These are phyloP conservation scores for Rubroboletus pulcherrimus DNA, from an alignment of 768 basidiomycete genomes.

Conservation along the genomic window DNA sequence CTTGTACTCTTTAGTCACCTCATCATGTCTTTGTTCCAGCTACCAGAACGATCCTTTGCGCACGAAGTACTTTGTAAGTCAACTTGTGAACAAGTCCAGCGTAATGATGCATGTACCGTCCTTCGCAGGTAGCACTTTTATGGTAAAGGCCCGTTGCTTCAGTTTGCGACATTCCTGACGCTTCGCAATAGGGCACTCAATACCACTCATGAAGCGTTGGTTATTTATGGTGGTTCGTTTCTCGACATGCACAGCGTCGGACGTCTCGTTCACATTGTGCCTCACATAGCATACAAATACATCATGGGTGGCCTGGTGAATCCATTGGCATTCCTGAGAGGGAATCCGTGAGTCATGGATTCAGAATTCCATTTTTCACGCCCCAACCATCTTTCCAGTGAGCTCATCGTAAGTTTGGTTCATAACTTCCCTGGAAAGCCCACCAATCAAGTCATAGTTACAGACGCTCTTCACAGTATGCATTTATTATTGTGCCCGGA, in stretches of 20 bases:
- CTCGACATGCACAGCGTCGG: not conserved
- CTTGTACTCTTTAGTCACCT: not conserved
- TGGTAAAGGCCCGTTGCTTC: not conserved
- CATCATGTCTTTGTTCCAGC: not conserved
- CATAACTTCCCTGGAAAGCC: not conserved
- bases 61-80: constrained; percentile 11
- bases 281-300: constrained; percentile 5
- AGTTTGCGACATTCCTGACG: not conserved
- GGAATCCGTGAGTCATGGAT: constrained; percentile 2
- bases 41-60: constrained; percentile 1
- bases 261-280: not conserved
- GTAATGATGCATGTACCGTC: not conserved
- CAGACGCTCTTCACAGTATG: constrained; percentile 7
- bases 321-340: not conserved
- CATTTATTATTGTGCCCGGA: not conserved
- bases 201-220: constrained; percentile 13
- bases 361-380: not conserved
- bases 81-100: not conserved
- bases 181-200: constrained; percentile 2
- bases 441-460: not conserved
- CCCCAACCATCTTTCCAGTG: not conserved
- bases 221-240: constrained; percentile 9
- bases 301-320: not conserved
- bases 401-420: constrained; percentile 4
- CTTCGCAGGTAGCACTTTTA: constrained; percentile 7